A percentile compares a stretch with the other conserved stretches of the same genome.
Evolutionary conservation across 148 eudicot genomes (phyloP).

Genomic region (Camellia sinensis): DNA sequence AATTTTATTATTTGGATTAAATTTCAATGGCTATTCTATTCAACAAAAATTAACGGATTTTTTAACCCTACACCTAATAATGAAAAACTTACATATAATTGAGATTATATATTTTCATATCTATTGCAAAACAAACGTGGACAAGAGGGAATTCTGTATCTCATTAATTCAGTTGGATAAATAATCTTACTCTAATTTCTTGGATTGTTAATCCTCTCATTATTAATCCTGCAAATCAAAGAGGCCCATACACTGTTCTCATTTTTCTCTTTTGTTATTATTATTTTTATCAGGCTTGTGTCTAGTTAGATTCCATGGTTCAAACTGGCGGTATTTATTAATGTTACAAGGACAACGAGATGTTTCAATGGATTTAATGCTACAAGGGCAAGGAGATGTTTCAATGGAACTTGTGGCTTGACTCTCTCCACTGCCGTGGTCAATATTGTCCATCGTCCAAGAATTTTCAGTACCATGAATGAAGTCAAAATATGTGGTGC

Average conservation of each 20-base stretch:
- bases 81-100: too few relatives aligned
- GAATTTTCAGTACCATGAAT: conserved; percentile 31
- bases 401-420: neutral
- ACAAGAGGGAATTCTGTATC: too few relatives aligned
- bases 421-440: neutral
- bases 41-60: too few relatives aligned
- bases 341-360: conserved; percentile 16
- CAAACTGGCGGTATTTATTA: conserved; percentile 23
- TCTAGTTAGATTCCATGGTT: conserved; percentile 1
- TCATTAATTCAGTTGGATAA: too few relatives aligned
- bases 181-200: too few relatives aligned
- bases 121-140: too few relatives aligned
- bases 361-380: neutral
- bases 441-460: conserved; percentile 5
- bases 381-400: conserved; percentile 17
- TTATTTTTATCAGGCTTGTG: conserved; percentile 8
- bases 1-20: too few relatives aligned
- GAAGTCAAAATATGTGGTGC: conserved; percentile 35
- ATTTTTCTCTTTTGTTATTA: neutral
- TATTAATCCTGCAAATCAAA: too few relatives aligned
- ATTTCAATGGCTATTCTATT: too few relatives aligned
- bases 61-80: too few relatives aligned
- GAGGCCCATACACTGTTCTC: neutral
- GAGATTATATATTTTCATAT: too few relatives aligned
- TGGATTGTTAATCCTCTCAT: too few relatives aligned